Evolutionary conservation across 139 green algal genomes (phyloP).

Genomic region (Yamagishiella unicocca): DNA sequence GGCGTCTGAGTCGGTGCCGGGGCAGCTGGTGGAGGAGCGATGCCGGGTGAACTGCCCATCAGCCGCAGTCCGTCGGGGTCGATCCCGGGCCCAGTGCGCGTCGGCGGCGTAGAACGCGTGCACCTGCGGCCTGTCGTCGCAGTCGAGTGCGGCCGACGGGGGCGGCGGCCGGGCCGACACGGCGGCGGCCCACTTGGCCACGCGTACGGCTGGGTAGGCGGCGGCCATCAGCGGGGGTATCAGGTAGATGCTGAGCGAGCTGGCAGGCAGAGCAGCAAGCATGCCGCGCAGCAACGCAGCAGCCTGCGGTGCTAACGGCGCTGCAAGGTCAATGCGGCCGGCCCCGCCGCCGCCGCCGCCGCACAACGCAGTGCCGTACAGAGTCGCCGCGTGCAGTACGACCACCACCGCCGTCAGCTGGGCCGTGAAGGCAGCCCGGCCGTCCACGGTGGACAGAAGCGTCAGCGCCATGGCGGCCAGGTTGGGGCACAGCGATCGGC

Average conservation of each 20-base stretch:
- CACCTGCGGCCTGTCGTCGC: no score
- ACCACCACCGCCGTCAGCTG: neutral
- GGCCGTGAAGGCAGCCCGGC: neutral
- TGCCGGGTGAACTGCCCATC: neutral
- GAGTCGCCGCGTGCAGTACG: neutral
- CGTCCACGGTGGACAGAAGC: neutral
- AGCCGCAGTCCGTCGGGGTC: no score
- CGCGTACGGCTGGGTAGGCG: neutral
- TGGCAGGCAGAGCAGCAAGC: neutral
- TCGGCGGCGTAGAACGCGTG: no score
- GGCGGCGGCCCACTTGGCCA: neutral
- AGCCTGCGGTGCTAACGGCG: no score
- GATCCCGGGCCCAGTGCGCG: no score
- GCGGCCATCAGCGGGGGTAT: neutral
- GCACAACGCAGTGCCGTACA: neutral
- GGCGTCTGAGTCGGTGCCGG: no score
- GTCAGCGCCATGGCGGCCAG: neutral
- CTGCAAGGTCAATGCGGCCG: neutral
- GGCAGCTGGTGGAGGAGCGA: conserved; percentile 3
- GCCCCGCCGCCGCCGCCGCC: neutral
- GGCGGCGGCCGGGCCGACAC: no score
- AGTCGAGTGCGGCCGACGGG: no score
- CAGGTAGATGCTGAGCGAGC: neutral
- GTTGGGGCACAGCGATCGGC: neutral
- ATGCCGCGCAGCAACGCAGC: neutral